These are phyloP conservation scores for Cytospora schulzeri DNA, from an alignment of 2,329 filamentous ascomycete species.

Conservation along the genomic window DNA sequence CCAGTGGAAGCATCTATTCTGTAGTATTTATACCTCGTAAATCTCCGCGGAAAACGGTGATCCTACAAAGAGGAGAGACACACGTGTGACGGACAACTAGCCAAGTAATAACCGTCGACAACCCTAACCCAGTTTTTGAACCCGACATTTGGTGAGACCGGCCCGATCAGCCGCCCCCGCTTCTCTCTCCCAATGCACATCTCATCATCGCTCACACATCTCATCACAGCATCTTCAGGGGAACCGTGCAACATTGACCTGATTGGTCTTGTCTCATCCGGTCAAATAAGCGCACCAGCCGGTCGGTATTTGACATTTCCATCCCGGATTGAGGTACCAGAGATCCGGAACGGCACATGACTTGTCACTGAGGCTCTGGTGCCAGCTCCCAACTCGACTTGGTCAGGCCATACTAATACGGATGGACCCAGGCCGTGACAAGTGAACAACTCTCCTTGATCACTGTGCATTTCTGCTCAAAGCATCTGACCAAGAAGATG, in stretches of 20 bases:
- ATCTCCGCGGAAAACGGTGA: no score
- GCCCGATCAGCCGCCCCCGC: constrained; percentile 30
- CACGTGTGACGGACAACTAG: neutral
- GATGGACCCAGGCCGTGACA: constrained; percentile 3
- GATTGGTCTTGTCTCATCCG: constrained; percentile 15
- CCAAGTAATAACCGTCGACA: neutral
- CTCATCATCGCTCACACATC: constrained; percentile 48
- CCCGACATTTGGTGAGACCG: constrained; percentile 8
- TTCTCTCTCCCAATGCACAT: constrained; percentile 36
- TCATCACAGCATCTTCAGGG: constrained; percentile 39
- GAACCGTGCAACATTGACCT: constrained; percentile 11
- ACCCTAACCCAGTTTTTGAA: neutral
- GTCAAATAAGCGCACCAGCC: neutral
- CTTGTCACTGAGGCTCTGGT: neutral
- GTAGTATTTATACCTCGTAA: neutral
- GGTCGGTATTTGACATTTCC: neutral
- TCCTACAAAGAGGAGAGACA: neutral
- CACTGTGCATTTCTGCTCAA: neutral
- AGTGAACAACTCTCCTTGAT: neutral
- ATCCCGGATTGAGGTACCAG: neutral
- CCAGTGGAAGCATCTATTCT: no score
- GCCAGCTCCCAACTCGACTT: neutral
- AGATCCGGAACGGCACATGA: neutral
- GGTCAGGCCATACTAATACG: neutral
- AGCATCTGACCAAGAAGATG: constrained; percentile 52